phyloP scores from a whole-genome alignment of 2,329 filamentous ascomycete genomes.

The Exophiala oligosperma region DNA sequence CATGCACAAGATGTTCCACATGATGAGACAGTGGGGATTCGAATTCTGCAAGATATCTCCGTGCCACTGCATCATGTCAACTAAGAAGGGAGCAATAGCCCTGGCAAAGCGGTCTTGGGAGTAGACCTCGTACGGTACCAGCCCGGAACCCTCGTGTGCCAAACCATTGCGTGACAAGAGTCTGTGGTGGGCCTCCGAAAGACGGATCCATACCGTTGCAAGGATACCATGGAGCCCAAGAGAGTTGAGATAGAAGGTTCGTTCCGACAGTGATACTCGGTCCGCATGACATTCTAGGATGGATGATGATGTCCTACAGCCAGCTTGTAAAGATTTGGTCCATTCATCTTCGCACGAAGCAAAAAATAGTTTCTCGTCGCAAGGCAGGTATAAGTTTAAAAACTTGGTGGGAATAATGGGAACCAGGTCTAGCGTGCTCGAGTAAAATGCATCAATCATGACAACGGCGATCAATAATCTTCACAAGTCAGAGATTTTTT shows the following conservation, averaged over 20 bases:
- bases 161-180: conserved; percentile 1
- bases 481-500: background rate
- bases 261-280: background rate
- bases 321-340: background rate
- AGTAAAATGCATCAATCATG: background rate
- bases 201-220: background rate
- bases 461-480: background rate
- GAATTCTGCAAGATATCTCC: background rate
- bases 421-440: background rate
- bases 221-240: background rate
- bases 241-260: background rate
- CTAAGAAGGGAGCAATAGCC: background rate
- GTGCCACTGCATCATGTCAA: background rate
- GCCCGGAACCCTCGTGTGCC: background rate
- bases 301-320: background rate
- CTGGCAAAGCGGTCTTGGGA: background rate
- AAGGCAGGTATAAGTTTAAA: background rate
- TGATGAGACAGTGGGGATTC: background rate
- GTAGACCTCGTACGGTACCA: background rate
- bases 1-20: conserved; percentile 1
- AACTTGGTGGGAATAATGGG: background rate
- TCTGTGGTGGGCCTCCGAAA: background rate
- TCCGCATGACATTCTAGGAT: background rate
- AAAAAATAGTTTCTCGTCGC: background rate
- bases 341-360: background rate